Percentiles rank a stretch among this genome's conserved stretches.
phyloP scores from a whole-genome alignment of 192 early-diverging fungal genomes.

The Hyaloraphidium curvatum region DNA sequence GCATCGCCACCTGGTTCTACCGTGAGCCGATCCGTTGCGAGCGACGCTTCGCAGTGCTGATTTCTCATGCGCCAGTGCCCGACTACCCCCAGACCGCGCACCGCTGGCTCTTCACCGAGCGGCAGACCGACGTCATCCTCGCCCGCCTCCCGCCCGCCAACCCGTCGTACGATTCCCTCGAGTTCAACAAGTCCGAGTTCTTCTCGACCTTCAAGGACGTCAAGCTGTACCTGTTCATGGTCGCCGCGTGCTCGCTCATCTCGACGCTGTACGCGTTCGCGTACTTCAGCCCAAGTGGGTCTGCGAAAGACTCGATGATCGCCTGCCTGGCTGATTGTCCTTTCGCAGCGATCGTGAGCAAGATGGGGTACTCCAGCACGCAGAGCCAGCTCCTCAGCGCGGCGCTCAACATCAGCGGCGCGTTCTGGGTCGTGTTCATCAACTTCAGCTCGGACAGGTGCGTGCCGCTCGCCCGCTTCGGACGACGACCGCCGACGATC shows the following conservation, averaged over 20 bases:
- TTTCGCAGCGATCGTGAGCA: not conserved
- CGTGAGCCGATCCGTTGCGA: too few species aligned
- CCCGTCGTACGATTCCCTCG: not conserved
- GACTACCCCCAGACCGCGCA: not conserved
- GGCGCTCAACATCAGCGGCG: not conserved
- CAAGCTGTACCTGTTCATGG: not conserved
- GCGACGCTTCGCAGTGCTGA: too few species aligned
- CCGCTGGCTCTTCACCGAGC: constrained; percentile 24
- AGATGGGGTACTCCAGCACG: not conserved
- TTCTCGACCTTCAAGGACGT: not conserved
- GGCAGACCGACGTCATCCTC: constrained; percentile 29
- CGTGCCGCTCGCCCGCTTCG: too few species aligned
- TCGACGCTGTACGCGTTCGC: not conserved
- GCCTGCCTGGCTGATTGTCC: not conserved
- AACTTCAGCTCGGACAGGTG: not conserved
- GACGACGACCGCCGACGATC: too few species aligned
- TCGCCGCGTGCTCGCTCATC: not conserved
- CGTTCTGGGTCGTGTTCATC: not conserved
- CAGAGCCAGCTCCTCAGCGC: not conserved
- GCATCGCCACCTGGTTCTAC: constrained; percentile 15
- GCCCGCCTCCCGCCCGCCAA: constrained; percentile 14
- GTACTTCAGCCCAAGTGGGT: not conserved
- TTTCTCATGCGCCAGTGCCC: too few species aligned
- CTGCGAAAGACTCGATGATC: too few species aligned
- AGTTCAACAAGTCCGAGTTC: constrained; percentile 14